These are phyloP conservation scores for Nakazawaea laoshanensis DNA, from an alignment of 805 yeast genomes.

Conservation along the genomic window DNA sequence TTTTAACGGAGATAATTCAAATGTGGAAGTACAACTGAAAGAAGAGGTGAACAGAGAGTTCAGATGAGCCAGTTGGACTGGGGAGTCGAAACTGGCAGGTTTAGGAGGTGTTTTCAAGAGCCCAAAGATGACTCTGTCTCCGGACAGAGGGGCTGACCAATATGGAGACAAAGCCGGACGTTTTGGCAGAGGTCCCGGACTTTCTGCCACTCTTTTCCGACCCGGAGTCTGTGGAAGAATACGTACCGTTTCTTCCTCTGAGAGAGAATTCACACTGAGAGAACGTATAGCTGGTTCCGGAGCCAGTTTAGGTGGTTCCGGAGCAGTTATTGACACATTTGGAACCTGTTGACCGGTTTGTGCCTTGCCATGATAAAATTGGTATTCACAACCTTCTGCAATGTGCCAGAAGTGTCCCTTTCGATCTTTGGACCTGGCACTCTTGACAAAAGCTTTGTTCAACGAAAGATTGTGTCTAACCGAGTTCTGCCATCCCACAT, in stretches of 20 bases:
- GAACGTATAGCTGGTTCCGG: too few relatives aligned
- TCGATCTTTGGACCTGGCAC: slow-evolving; percentile 85
- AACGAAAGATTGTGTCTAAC: slow-evolving; percentile 89
- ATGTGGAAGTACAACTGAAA: slow-evolving; percentile 56
- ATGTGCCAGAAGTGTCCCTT: slow-evolving; percentile 94
- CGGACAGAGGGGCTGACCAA: slow-evolving; percentile 33
- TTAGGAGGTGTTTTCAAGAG: slow-evolving; percentile 9
- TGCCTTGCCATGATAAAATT: slow-evolving; percentile 61
- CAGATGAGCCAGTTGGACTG: slow-evolving; percentile 2
- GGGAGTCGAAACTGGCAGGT: slow-evolving; percentile 10
- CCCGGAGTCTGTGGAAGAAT: slow-evolving; percentile 7
- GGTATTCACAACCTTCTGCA: slow-evolving; percentile 72
- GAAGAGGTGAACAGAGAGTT: slow-evolving; percentile 43
- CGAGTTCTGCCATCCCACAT: slow-evolving; percentile 96
- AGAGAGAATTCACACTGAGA: too few relatives aligned
- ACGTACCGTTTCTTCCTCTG: slow-evolving; percentile 6
- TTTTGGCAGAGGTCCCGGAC: too few relatives aligned
- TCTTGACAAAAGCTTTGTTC: slow-evolving; percentile 87
- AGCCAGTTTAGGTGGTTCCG: background rate
- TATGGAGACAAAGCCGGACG: slow-evolving; percentile 30
- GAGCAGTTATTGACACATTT: background rate
- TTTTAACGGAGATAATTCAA: slow-evolving; percentile 54
- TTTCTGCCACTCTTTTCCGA: too few relatives aligned
- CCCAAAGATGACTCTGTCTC: slow-evolving; percentile 26
- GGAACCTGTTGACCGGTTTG: slow-evolving; percentile 15